A percentile compares a stretch with the other conserved stretches of the same genome.
These are phyloP conservation scores for Paraphoma sp. DNA, from an alignment of 2,329 filamentous ascomycete genomes.

Conservation along the genomic window DNA sequence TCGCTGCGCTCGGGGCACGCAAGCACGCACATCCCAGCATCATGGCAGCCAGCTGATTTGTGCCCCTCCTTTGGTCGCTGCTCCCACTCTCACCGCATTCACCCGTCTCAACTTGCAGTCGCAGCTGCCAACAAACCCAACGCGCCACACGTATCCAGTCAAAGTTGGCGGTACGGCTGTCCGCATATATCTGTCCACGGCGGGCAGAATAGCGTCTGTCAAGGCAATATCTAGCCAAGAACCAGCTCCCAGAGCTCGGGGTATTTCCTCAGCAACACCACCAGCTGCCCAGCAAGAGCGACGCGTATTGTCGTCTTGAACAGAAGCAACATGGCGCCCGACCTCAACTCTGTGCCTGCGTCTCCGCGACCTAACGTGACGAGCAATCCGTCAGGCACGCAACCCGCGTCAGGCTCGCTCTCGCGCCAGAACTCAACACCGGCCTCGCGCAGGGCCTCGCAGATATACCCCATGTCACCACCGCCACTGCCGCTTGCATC, in stretches of 20 bases:
- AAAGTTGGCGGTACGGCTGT: too few species aligned
- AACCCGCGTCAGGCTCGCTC: constrained; percentile 33
- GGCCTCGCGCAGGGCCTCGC: constrained; percentile 45
- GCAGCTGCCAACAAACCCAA: neutral
- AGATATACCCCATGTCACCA: constrained; percentile 55
- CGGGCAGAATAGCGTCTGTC: too few species aligned
- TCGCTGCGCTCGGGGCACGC: neutral
- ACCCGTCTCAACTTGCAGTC: neutral
- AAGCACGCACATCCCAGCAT: neutral
- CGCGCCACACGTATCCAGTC: neutral
- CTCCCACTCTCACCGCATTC: constrained; percentile 7
- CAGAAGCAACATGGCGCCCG: constrained; percentile 53
- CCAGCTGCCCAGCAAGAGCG: constrained; percentile 4
- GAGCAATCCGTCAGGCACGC: constrained; percentile 22
- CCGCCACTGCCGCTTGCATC: constrained; percentile 51
- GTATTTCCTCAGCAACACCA: neutral
- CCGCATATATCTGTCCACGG: neutral
- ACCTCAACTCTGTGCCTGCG: constrained; percentile 53
- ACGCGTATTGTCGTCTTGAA: neutral
- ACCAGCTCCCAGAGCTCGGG: too few species aligned
- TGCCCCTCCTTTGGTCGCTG: constrained; percentile 26
- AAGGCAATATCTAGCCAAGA: too few species aligned
- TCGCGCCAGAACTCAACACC: constrained; percentile 33
- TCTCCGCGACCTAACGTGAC: constrained; percentile 41
- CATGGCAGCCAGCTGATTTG: constrained; percentile 13